Percentiles rank a stretch among this genome's conserved stretches.
phyloP scores from a whole-genome alignment of 176 grass and related monocot species.

The Eragrostis nindensis region DNA sequence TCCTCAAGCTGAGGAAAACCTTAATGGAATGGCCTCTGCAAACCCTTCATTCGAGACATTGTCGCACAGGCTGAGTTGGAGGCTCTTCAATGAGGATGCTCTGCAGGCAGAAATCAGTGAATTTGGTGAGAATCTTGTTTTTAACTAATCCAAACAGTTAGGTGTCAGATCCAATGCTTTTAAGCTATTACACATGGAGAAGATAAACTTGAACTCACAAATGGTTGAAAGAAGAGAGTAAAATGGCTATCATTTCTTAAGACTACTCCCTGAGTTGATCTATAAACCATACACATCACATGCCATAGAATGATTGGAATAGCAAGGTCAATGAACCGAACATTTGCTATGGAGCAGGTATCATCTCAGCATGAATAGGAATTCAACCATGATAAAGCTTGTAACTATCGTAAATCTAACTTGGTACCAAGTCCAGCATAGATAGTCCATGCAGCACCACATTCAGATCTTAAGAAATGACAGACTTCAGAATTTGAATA shows the following conservation, averaged over 20 bases:
- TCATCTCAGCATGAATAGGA: neutral
- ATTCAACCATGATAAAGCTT: neutral
- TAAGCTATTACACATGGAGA: neutral
- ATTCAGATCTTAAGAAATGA: conserved; percentile 7
- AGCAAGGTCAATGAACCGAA: neutral
- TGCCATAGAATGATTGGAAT: conserved; percentile 1
- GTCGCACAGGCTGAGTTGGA: conserved; percentile 47
- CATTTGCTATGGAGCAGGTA: neutral
- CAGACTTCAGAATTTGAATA: neutral
- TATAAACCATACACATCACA: conserved; percentile 3
- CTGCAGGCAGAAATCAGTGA: conserved; percentile 24
- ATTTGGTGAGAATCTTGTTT: neutral
- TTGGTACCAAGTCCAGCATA: neutral
- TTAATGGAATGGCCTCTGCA: conserved; percentile 37
- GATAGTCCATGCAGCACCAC: conserved; percentile 10
- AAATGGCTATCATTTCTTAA: neutral
- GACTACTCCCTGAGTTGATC: neutral
- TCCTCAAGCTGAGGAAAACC: conserved; percentile 49
- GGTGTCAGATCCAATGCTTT: conserved; percentile 3
- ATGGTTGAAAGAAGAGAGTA: neutral
- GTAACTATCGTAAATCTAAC: conserved; percentile 15
- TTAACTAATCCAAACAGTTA: neutral
- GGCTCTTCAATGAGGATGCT: conserved; percentile 53
- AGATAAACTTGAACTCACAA: neutral
- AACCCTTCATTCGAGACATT: conserved; percentile 47